Base-by-base conservation (phyloP, 305 asterid species). In the Rubia peregrina region DNA sequence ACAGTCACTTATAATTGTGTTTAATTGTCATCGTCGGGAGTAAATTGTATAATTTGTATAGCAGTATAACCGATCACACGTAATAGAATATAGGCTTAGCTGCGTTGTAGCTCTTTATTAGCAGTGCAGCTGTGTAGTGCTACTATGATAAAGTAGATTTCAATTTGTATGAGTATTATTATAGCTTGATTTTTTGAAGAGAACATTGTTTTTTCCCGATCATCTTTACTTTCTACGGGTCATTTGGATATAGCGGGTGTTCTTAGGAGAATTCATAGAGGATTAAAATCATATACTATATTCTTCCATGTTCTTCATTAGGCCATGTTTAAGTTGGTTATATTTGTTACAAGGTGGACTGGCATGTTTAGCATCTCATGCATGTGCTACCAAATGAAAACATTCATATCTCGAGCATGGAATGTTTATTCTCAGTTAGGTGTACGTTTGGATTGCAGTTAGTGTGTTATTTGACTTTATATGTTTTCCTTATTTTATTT, bases 241-340 rank as follows among this genome's bases (percentile, higher is more conserved):
- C 88, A 74, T 72, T 77, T 92, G 84, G 97, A 92, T 75, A 87
- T 92, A 73, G 95, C 95, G 38, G 97, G 90, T 67, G 96, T 92
- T 73, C 96, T 92, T 60, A 84, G 96, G 83, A 88, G 98, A 84
- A 92, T 92, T 79, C 97, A 92, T 75, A 86, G 87, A 84, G 98
- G 98, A 95, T 96, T 92, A 82, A 78, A 49, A 73, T 71, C 62
- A 38, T 41, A 19, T 4, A 6, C 59, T 36, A 21, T 46, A 26
- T 26, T 26, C 30, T 26, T 26, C 30, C 30, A 26, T 26, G 30
- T 26, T 26, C 30, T 26, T 26, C 30, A 26, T 26, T 26, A 26
- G 30, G 30, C 30, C 30, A 26, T 26, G 30, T 26, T 26, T 26
- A n/a, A 40, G 51, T 5, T 7, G 72, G 30, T 0, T 53, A 19